phyloP scores from a whole-genome alignment of 768 basidiomycete genomes.

The Galerina marginata region DNA sequence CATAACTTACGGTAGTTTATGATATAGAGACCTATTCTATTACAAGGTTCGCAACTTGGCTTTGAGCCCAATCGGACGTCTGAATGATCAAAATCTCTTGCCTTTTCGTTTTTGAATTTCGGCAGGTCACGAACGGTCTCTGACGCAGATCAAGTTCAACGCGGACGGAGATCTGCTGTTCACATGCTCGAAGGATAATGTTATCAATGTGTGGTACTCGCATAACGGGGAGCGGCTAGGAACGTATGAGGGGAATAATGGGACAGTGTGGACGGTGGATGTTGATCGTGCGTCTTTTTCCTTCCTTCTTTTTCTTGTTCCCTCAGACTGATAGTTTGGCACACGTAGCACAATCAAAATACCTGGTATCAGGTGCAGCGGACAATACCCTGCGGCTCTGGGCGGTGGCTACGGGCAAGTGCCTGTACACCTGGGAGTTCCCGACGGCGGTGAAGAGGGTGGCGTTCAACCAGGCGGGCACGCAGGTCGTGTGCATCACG shows the following conservation, averaged over 20 bases:
- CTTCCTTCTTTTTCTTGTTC: conserved; percentile 2
- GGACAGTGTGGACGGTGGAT: conserved; percentile 95
- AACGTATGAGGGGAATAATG: conserved; percentile 96
- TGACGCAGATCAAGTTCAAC: conserved; percentile 99
- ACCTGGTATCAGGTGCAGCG: conserved; percentile 89
- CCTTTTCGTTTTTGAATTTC: conserved; percentile 23
- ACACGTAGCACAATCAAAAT: conserved; percentile 72
- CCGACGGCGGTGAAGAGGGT: conserved; percentile 97
- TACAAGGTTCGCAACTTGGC: conserved; percentile 56
- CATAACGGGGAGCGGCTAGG: conserved; percentile 98
- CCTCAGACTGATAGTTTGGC: neutral
- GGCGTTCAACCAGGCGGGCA: conserved; percentile 85
- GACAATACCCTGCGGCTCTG: conserved; percentile 94
- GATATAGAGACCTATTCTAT: conserved; percentile 70
- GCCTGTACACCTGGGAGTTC: conserved; percentile 96
- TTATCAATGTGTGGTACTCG: conserved; percentile 96
- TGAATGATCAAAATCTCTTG: neutral
- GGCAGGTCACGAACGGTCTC: conserved; percentile 92
- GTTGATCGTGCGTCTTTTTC: conserved; percentile 77
- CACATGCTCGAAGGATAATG: conserved; percentile 92
- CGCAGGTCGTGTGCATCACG: conserved; percentile 88
- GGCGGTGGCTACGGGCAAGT: conserved; percentile 89
- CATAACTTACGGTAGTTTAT: conserved; percentile 4
- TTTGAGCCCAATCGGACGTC: neutral
- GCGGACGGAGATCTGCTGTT: conserved; percentile 95